Evolutionary conservation across 2,329 filamentous ascomycete species (phyloP), one percentile per base, ranked within the genome.

Genomic region (Calonectria pteridis): DNA sequence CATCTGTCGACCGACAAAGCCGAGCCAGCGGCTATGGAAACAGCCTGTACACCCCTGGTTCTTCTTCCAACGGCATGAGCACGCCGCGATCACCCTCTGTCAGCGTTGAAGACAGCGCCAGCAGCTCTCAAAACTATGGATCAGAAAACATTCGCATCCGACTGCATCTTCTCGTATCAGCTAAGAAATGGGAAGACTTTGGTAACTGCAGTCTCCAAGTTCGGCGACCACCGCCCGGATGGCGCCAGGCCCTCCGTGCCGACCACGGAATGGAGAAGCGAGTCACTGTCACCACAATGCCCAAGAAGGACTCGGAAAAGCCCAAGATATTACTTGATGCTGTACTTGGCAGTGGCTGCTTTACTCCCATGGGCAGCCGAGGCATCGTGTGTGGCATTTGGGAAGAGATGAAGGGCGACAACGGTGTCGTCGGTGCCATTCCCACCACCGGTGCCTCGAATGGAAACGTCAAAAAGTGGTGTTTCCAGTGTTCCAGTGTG

Each of bases 331-430:
- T 98, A 43, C 88, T 98, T 0, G 96, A 98, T 83, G 95, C 94
- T 1, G 95, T 95, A 62, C 87, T 98, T 2, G 94, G 94, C 14
- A 95, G 95, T 82, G 94, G 92, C 71, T 96, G 94, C 81, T 97
- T 98, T 84, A 94, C 96, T 77, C 88, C 94, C 23, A 91, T 98
- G 73, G 96, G 95, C 6, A 91, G 94, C 77, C 94, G 94, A 40
- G 96, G 96, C 59, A 96, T 98, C 79, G 94, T 97, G 1, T 92
- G 98, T 70, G 96, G 94, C 77, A 93, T 98, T 43, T 97, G 95
- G 92, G 94, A 97, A 83, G 92, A 95, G 76, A 86, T 93, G 78
- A 92, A 92, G 63, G 90, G 93, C 75, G 90, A 90, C 75, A 88
- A 91, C 29, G 90, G 91, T 29, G 87, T 88, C 50, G 86, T 88